phyloP scores from a whole-genome alignment of 768 basidiomycete genomes.

The Russula compacta region DNA sequence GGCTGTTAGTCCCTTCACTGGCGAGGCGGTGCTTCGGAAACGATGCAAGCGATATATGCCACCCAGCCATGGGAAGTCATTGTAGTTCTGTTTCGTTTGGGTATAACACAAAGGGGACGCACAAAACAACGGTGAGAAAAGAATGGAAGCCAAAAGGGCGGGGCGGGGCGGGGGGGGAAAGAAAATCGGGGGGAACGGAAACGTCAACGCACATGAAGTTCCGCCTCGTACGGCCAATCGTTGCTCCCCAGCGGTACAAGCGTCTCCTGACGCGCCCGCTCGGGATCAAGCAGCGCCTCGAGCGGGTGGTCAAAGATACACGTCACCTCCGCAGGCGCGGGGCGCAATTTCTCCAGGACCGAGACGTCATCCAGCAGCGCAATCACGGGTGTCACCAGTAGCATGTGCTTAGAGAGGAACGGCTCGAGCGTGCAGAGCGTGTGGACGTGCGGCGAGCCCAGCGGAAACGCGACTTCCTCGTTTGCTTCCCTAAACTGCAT shows the following conservation, averaged over 20 bases:
- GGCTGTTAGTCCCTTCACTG: constrained; percentile 76
- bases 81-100: constrained; percentile 37
- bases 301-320: constrained; percentile 75
- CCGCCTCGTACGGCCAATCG: constrained; percentile 74
- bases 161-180: too few species aligned
- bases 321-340: constrained; percentile 62
- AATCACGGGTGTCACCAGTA: constrained; percentile 74
- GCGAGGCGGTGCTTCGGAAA: constrained; percentile 66
- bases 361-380: constrained; percentile 50
- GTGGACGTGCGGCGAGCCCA: constrained; percentile 46
- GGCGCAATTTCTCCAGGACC: constrained; percentile 43
- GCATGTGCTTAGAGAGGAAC: constrained; percentile 53
- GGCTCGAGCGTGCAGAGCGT: constrained; percentile 55
- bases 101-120: background rate
- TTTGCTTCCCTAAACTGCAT: constrained; percentile 75
- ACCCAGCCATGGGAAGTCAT: constrained; percentile 37
- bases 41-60: constrained; percentile 74
- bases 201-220: constrained; percentile 44
- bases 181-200: too few species aligned
- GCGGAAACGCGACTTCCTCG: constrained; percentile 74
- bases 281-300: constrained; percentile 59
- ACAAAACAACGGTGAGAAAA: background rate
- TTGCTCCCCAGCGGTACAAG: constrained; percentile 53
- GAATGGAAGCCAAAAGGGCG: background rate
- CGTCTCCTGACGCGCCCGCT: constrained; percentile 33